Conservation (phyloP, 305 asterid genomes). For the Solanum hybrid region DNA sequence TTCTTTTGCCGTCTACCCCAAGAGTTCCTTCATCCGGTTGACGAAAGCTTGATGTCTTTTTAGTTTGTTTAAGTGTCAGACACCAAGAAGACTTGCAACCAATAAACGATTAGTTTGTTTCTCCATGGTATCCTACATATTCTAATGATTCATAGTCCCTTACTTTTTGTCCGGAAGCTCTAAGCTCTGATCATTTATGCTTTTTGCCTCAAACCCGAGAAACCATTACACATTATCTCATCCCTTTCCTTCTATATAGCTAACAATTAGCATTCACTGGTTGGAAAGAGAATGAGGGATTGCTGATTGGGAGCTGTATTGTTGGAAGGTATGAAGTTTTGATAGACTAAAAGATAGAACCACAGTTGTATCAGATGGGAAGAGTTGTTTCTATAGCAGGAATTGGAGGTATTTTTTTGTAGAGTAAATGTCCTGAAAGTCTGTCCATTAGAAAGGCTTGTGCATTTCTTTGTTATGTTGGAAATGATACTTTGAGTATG, state of each 20-base stretch:
- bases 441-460: neutral
- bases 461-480: neutral
- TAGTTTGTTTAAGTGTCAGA: neutral
- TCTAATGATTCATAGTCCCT: neutral
- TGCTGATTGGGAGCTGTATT: neutral
- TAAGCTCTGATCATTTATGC: neutral
- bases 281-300: neutral
- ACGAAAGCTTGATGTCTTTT: neutral
- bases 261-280: neutral
- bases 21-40: neutral
- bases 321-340: neutral
- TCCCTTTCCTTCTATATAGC: neutral
- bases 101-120: neutral
- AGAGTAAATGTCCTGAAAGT: neutral
- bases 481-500: neutral
- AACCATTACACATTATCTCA: neutral
- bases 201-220: neutral
- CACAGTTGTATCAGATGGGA: neutral
- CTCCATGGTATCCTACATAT: slow-evolving; percentile 4
- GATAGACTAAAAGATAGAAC: neutral
- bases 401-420: neutral
- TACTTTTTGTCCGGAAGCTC: neutral
- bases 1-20: neutral
- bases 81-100: neutral
- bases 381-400: neutral